Evolutionary conservation across 352 stramenopile genomes (phyloP), one percentile per base, ranked within the genome.

Genomic region (Pythium monospermum): DNA sequence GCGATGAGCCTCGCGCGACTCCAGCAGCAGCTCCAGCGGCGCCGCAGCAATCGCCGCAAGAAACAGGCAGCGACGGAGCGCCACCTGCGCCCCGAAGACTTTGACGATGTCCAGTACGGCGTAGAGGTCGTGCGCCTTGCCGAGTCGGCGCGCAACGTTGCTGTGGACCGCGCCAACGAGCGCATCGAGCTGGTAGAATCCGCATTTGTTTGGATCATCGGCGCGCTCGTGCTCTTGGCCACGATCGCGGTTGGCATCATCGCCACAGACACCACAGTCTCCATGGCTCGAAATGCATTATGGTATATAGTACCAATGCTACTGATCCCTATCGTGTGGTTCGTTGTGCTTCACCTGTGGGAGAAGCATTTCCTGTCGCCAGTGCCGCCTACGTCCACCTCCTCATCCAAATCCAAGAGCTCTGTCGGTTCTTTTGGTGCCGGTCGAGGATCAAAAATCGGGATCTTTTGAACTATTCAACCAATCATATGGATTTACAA

Each of bases 61-160:
- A n/a, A n/a, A n/a, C n/a, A n/a, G n/a, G n/a, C n/a, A n/a, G n/a
- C n/a, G n/a, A n/a, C n/a, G n/a, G 47, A 47, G 11, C 15, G 57
- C 18, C 52, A 64, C n/a, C 21, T 22, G 8, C 61, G 60, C 5
- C 68, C 68, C n/a, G 75, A 83, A 18, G 75, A 89, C 54, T 85
- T 89, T 54, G 67, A 83, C 41, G 71, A 77, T 53, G 64, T 83
- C 36, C 63, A 73, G 32, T 85, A 89, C 67, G 75, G 66, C 56
- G 65, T 82, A 26, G 75, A 87, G 58, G 63, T 76, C 19, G 69
- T 83, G 31, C 71, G 62, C 10, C 35, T 81, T 15, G 59, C 57
- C 16, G 45, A 48, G 2, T 53, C 44, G 33, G 39, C 35, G 25
- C 23, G n/a, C 33, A 49, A 12, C 25, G 61, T 37, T 36, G 38